Evolutionary conservation across 495 filamentous ascomycete species (phyloP).

Genomic region (Tetracladium setigerum): DNA sequence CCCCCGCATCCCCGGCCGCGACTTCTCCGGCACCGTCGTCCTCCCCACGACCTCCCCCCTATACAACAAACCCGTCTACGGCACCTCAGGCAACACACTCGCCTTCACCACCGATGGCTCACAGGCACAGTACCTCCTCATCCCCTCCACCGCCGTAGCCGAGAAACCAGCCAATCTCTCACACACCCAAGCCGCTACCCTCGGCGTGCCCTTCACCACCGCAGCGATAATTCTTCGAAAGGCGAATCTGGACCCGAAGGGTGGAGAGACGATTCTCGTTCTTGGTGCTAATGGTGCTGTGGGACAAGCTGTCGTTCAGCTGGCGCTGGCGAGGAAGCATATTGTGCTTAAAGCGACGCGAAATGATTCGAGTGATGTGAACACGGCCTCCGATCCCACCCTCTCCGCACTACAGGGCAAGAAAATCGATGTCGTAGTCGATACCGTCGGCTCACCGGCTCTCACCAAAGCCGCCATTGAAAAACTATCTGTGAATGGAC

Average conservation of each 20-base stretch:
- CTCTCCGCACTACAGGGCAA: slow-evolving; percentile 19
- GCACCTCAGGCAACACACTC: slow-evolving; percentile 21
- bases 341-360: slow-evolving; percentile 22
- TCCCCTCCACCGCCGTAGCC: slow-evolving; percentile 19
- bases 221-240: slow-evolving; percentile 22
- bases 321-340: slow-evolving; percentile 25
- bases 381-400: slow-evolving; percentile 24
- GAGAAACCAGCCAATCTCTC: slow-evolving; percentile 20
- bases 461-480: slow-evolving; percentile 20
- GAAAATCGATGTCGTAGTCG: slow-evolving; percentile 29
- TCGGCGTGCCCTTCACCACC: slow-evolving; percentile 29
- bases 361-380: slow-evolving; percentile 23
- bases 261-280: slow-evolving; percentile 29
- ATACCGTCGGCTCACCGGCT: slow-evolving; percentile 26
- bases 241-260: slow-evolving; percentile 11
- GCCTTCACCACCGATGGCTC: slow-evolving; percentile 24
- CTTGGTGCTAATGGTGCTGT: slow-evolving; percentile 30
- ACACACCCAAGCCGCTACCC: slow-evolving; percentile 22
- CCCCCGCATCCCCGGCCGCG: slow-evolving; percentile 34
- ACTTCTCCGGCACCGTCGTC: slow-evolving; percentile 24
- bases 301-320: slow-evolving; percentile 25
- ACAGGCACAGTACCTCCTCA: slow-evolving; percentile 29
- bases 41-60: slow-evolving; percentile 5
- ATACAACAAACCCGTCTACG: slow-evolving; percentile 26
- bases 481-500: slow-evolving; percentile 20